phyloP scores from a whole-genome alignment of 495 filamentous ascomycete species.

The Xylaria venustula region DNA sequence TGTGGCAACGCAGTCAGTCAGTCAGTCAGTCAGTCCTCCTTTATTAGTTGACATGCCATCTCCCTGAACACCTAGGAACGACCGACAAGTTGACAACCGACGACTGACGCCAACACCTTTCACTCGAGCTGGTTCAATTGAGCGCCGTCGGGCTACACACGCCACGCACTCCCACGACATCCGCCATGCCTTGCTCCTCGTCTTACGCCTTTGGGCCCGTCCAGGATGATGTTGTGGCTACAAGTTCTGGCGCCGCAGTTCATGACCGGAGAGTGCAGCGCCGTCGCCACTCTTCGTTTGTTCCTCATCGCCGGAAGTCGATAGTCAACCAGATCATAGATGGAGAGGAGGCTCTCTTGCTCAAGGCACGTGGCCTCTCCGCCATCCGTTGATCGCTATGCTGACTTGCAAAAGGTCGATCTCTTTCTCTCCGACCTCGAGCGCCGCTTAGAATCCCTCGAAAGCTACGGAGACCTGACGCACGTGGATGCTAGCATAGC shows the following conservation, averaged over 20 bases:
- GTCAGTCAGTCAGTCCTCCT: not conserved
- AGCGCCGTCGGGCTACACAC: not conserved
- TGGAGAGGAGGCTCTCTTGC: constrained; percentile 61
- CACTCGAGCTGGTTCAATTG: not conserved
- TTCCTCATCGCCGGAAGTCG: constrained; percentile 56
- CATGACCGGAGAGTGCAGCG: constrained; percentile 28
- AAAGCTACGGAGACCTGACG: constrained; percentile 74
- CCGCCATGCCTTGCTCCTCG: constrained; percentile 32
- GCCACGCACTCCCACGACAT: not conserved
- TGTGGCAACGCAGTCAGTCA: too few relatives aligned
- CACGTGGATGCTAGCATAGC: constrained; percentile 79
- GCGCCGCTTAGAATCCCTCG: constrained; percentile 80
- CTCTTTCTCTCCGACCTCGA: constrained; percentile 87
- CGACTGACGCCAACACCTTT: too few relatives aligned
- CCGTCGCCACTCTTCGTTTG: constrained; percentile 65
- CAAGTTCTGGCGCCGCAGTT: constrained; percentile 32
- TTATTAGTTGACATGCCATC: not conserved
- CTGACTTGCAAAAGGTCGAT: constrained; percentile 64
- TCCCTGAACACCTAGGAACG: not conserved
- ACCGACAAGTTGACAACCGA: too few relatives aligned
- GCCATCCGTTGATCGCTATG: not conserved
- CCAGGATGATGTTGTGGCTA: constrained; percentile 32
- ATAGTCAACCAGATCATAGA: constrained; percentile 64
- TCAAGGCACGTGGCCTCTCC: constrained; percentile 49
- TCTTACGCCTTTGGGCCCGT: constrained; percentile 36